Evolutionary conservation across 164 flowering plant species (phyloP).

Genomic region (Paratinospora sagittata): DNA sequence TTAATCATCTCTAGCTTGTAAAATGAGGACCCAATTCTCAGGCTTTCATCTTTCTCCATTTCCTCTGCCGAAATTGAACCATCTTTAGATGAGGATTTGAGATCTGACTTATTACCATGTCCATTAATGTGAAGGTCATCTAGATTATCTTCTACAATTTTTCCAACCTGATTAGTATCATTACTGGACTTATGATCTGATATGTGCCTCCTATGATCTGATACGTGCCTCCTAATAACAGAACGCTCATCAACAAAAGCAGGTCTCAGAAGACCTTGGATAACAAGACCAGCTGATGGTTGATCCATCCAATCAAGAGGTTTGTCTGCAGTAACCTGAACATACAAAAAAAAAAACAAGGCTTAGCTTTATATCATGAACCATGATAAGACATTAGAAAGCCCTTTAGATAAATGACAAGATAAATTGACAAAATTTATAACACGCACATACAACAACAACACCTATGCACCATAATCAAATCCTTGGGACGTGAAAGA

Average conservation of each 20-base stretch:
- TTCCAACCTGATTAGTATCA: constrained; percentile 22
- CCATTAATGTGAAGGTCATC: constrained; percentile 33
- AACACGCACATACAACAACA: too few species aligned
- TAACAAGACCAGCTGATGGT: constrained; percentile 63
- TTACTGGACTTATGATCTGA: constrained; percentile 23
- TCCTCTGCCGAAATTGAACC: constrained; percentile 36
- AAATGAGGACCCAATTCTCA: constrained; percentile 47
- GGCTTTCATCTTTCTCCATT: constrained; percentile 36
- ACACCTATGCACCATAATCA: too few species aligned
- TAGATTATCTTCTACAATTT: constrained; percentile 23
- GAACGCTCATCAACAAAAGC: constrained; percentile 61
- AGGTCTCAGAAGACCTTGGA: constrained; percentile 80
- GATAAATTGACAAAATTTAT: too few species aligned
- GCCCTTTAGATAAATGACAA: background rate
- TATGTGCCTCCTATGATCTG: constrained; percentile 39
- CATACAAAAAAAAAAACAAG: background rate
- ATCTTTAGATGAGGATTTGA: constrained; percentile 30
- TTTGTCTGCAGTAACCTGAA: constrained; percentile 56
- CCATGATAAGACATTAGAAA: background rate
- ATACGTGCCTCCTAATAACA: constrained; percentile 44
- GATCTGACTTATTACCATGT: constrained; percentile 27
- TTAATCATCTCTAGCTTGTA: constrained; percentile 83
- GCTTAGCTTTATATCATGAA: background rate
- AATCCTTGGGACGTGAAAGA: background rate
- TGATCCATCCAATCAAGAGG: constrained; percentile 76